Evolutionary conservation across 176 grass and related monocot species (phyloP), one percentile per base, ranked within the genome.

Genomic region (Phoenix roebelenii): DNA sequence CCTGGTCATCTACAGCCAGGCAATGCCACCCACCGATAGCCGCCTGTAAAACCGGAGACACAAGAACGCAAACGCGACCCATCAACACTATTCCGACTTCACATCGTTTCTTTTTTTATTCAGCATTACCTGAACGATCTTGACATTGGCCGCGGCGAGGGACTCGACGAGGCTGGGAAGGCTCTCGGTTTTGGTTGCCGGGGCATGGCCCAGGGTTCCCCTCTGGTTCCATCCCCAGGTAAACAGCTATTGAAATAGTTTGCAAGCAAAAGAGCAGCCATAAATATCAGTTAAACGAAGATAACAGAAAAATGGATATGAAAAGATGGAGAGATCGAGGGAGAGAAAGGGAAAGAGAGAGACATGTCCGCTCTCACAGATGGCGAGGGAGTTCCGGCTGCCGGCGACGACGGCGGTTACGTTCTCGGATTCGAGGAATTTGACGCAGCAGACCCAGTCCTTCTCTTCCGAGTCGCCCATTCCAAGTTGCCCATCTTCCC

Each of bases 191-290:
- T 90, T 90, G 61, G 72, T 74, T 76, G 76, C 64, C n/a, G 87
- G 79, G 15, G 64, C 87, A 70, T 97, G 93, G 20, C 93, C 93
- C 10, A 91, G 87, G 32, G 93, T 97, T 55, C 93, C 93, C 20
- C 93, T 85, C 78, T 91, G 87, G 59, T 97, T 97, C 93, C 93
- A 97, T 17, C 93, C 93, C 93, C 93, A 97, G 35, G 93, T 97
- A 64, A 91, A 97, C 55, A 97, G 74, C 93, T 97, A 66, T 58
- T 44, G 10, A 44, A 44, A 44, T 44, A 12, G 12, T 14, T 44
- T 44, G 35, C 35, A 1, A 44, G 2, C 1, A 44, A 44, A 44
- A 44, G 1, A 44, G 35, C 0, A 44, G 35, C 35, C 2, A 44
- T 3, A 12, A 12, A 12, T 44, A 44, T 44, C 35, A 14, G 35